Conservation (phyloP, 1,284 basidiomycete genomes). For the Bondarzewia mesenterica region DNA sequence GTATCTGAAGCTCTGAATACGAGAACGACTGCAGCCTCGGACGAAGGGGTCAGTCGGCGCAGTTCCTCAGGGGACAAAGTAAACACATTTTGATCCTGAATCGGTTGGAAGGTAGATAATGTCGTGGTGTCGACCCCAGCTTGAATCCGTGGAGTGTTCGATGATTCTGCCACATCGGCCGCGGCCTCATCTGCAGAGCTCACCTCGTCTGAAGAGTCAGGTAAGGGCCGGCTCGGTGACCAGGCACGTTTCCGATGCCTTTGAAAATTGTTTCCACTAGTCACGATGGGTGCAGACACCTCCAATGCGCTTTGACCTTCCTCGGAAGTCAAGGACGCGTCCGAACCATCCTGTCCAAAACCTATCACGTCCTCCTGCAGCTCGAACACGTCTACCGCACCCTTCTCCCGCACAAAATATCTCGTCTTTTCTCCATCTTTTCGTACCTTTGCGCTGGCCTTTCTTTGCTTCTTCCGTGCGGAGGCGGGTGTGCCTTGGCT, state of each 20-base stretch:
- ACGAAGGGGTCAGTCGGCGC: conserved; percentile 17
- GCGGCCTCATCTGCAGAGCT: conserved; percentile 47
- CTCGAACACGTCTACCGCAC: not conserved
- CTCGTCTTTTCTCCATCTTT: conserved; percentile 14
- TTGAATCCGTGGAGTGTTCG: too few species aligned
- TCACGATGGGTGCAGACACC: not conserved
- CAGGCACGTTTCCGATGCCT: conserved; percentile 8
- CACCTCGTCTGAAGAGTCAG: conserved; percentile 23
- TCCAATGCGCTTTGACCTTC: not conserved
- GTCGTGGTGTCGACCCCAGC: too few species aligned
- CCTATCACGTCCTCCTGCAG: conserved; percentile 13
- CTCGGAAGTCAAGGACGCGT: conserved; percentile 18
- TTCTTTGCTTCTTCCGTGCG: conserved; percentile 23
- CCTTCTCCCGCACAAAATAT: conserved; percentile 24
- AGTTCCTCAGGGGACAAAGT: not conserved
- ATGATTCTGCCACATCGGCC: conserved; percentile 22
- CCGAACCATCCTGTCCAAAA: conserved; percentile 22
- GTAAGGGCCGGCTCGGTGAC: conserved; percentile 16
- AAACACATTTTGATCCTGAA: conserved; percentile 16
- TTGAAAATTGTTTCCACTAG: not conserved
- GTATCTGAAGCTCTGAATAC: conserved; percentile 37
- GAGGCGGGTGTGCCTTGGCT: conserved; percentile 11
- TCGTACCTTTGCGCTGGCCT: conserved; percentile 15
- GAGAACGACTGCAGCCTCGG: conserved; percentile 26
- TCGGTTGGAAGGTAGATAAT: conserved; percentile 17